Evolutionary conservation across 2,329 filamentous ascomycete genomes (phyloP).

Genomic region (Cadophora luteo-olivacea): DNA sequence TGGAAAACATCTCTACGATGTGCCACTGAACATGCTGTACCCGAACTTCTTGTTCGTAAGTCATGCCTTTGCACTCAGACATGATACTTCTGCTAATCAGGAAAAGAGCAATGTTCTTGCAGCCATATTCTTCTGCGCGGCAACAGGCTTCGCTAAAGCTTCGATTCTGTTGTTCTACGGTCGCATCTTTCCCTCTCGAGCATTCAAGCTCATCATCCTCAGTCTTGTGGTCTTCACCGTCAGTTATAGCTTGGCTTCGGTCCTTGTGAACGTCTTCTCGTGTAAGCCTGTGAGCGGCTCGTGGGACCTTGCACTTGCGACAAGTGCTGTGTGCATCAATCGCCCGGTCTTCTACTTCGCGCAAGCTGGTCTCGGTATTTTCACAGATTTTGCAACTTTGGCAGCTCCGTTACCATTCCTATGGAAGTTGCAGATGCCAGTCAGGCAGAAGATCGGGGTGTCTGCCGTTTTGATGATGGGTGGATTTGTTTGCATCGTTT

Average conservation of each 20-base stretch:
- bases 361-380: not conserved
- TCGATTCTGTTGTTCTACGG: not conserved
- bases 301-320: not conserved
- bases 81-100: not conserved
- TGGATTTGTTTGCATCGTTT: slow-evolving; percentile 1
- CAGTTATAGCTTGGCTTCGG: not conserved
- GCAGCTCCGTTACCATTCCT: not conserved
- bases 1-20: slow-evolving; percentile 1
- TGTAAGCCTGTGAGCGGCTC: not conserved
- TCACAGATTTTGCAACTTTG: not conserved
- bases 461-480: not conserved
- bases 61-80: not conserved
- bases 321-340: not conserved
- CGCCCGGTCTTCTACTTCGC: not conserved
- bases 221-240: not conserved
- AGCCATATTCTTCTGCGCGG: not conserved
- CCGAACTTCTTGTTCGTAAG: not conserved
- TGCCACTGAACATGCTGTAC: not conserved
- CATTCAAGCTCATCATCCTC: not conserved
- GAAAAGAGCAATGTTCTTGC: not conserved
- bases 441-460: not conserved
- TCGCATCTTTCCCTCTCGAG: not conserved
- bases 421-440: not conserved
- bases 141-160: not conserved
- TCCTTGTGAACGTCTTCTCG: not conserved